phyloP scores from a whole-genome alignment of 306 rosid genomes.

The Medicago truncatula region DNA sequence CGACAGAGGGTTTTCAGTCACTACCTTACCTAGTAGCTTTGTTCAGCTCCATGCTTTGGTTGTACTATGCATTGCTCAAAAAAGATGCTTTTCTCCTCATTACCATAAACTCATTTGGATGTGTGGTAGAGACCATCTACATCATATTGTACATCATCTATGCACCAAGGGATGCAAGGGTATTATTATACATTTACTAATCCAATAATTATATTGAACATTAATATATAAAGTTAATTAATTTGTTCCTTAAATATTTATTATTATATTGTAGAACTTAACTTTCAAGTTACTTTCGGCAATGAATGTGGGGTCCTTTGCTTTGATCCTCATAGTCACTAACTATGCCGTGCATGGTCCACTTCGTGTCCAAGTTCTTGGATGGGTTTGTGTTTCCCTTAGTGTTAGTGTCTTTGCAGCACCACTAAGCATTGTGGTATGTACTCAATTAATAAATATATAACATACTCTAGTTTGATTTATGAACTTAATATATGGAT shows the following conservation, averaged over 20 bases:
- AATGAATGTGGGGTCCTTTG: conserved; percentile 67
- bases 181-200: background rate
- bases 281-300: conserved; percentile 59
- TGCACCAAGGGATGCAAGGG: conserved; percentile 62
- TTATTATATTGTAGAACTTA: conserved; percentile 54
- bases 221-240: background rate
- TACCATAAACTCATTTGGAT: conserved; percentile 86
- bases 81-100: conserved; percentile 65
- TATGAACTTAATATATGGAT: background rate
- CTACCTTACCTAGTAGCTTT: conserved; percentile 82
- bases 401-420: conserved; percentile 79
- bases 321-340: conserved; percentile 55
- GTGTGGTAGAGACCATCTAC: conserved; percentile 64
- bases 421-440: conserved; percentile 83
- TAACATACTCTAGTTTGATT: background rate
- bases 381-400: conserved; percentile 79
- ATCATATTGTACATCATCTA: conserved; percentile 60
- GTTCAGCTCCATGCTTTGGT: conserved; percentile 85
- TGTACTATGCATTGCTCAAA: conserved; percentile 72
- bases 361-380: conserved; percentile 61
- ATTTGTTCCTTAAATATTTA: background rate
- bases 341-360: conserved; percentile 47
- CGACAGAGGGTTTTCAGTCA: conserved; percentile 82
- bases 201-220: background rate
- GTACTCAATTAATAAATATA: background rate